Base-by-base conservation (phyloP, 192 early-diverging fungal genomes). In the Chytriomyces sp. region DNA sequence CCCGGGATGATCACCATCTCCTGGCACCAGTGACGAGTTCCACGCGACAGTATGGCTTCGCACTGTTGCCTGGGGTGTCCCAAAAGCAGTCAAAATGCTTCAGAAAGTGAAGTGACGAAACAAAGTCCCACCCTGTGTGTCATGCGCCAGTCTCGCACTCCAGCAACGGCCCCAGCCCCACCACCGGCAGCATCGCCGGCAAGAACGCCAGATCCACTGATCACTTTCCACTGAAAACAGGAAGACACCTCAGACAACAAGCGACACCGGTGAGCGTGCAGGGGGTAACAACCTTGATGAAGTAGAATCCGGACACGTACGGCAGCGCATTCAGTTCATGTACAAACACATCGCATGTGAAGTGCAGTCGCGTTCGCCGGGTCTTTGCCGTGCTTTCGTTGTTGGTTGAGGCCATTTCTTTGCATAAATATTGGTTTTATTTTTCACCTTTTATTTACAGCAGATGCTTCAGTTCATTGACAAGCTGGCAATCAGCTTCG, bases 241-340 rank as follows among this genome's bases (percentile, higher is more conserved):
- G 3, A 57, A 57, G 53, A 57, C 35, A 35, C 35, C 35, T 35
- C 35, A 35, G 35, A 3, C 35, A 35, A 35, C 16, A 13, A 57
- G 53, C 5, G 53, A 57, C 53, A 57, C 20, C 3, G 53, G 3
- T 57, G 20, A 49, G 23, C 24, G 45, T 8, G 68, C 50, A 5
- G 1, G 53, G 5, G 0, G n/a, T n/a, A n/a, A 57, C 16, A n/a
- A 57, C 53, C 53, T 94, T 94, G 47, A 88, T 88, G 83, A 88
- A 93, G 77, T 93, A 96, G 61, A 91, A 82, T 2, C 94, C 94
- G 76, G 82, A 87, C 20, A 94, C 90, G 57, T 92, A 90, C 20
- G 94, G 94, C 47, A 96, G 87, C 79, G 93, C 93, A 77, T 88
- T 88, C 63, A 96, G 79, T 78, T 96, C 94, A 68, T 93, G 87